Percentiles rank a stretch among this genome's conserved stretches.
Evolutionary conservation across 306 rosid genomes (phyloP).

Genomic region (Quercus mongolica): DNA sequence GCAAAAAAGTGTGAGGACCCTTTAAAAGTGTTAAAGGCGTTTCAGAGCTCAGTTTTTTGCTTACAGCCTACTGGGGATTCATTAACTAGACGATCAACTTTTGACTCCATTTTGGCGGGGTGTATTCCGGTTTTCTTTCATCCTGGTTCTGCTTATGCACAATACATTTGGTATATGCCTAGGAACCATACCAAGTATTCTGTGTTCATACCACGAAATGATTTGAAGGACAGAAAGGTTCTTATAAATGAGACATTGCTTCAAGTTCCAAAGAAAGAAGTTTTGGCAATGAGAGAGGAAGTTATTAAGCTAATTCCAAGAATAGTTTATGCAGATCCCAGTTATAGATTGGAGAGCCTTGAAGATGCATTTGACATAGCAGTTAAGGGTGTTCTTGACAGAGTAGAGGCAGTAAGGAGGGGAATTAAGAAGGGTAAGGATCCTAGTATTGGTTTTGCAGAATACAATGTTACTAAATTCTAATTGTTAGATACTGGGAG

Average conservation of each 20-base stretch:
- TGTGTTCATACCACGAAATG: constrained; percentile 26
- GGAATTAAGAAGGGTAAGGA: constrained; percentile 10
- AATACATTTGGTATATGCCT: constrained; percentile 60
- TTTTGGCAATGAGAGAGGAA: constrained; percentile 39
- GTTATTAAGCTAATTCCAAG: constrained; percentile 50
- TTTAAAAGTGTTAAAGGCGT: constrained; percentile 22
- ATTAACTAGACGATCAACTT: constrained; percentile 48
- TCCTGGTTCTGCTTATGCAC: constrained; percentile 47
- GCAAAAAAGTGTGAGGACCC: constrained; percentile 28
- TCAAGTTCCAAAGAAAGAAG: constrained; percentile 15
- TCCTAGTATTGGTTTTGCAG: background rate
- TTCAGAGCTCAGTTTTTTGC: constrained; percentile 46
- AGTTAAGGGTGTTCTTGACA: constrained; percentile 42
- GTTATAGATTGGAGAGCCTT: constrained; percentile 18
- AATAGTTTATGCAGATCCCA: constrained; percentile 40
- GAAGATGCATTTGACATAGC: constrained; percentile 64
- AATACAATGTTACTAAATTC: background rate
- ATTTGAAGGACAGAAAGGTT: constrained; percentile 24
- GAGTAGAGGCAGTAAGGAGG: constrained; percentile 29
- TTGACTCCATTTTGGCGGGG: constrained; percentile 57
- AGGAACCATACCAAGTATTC: constrained; percentile 29
- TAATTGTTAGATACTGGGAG: background rate
- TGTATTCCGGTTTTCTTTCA: constrained; percentile 63
- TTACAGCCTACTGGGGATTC: constrained; percentile 62
- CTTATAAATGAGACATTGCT: constrained; percentile 33